A percentile compares a stretch with the other conserved stretches of the same genome.
These are phyloP conservation scores for Dictyostelium capitatum DNA, from an alignment of 78 protist genomes.

Conservation along the genomic window DNA sequence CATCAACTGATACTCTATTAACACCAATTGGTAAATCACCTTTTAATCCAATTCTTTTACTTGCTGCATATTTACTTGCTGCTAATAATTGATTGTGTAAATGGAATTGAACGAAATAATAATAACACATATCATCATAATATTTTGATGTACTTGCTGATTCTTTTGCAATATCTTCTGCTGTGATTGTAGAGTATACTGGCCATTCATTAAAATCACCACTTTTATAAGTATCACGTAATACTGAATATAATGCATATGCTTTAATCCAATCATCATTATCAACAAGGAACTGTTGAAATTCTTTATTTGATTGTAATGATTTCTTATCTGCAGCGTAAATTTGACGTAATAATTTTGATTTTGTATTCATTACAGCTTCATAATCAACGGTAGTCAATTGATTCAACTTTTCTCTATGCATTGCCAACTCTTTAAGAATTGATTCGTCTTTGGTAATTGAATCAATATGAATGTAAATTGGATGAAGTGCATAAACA, in stretches of 20 bases:
- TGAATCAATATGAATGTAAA: constrained; percentile 80
- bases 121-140: constrained; percentile 75
- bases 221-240: constrained; percentile 78
- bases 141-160: constrained; percentile 17
- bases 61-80: constrained; percentile 79
- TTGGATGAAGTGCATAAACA: constrained; percentile 91
- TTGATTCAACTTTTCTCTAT: constrained; percentile 67
- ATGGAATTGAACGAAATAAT: constrained; percentile 89
- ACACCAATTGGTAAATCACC: constrained; percentile 97
- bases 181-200: constrained; percentile 26
- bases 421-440: neutral
- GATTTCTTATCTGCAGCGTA: constrained; percentile 1
- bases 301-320: constrained; percentile 32
- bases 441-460: constrained; percentile 40
- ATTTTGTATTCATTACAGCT: constrained; percentile 46
- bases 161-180: constrained; percentile 28
- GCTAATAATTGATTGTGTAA: constrained; percentile 84
- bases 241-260: constrained; percentile 82
- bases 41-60: constrained; percentile 86
- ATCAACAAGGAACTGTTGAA: constrained; percentile 33
- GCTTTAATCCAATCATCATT: constrained; percentile 86
- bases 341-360: constrained; percentile 15
- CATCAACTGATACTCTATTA: constrained; percentile 82
- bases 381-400: constrained; percentile 81
- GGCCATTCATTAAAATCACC: constrained; percentile 83